Base-by-base conservation (phyloP, 176 grass and related monocot genomes). In the Zoysia pacifica region DNA sequence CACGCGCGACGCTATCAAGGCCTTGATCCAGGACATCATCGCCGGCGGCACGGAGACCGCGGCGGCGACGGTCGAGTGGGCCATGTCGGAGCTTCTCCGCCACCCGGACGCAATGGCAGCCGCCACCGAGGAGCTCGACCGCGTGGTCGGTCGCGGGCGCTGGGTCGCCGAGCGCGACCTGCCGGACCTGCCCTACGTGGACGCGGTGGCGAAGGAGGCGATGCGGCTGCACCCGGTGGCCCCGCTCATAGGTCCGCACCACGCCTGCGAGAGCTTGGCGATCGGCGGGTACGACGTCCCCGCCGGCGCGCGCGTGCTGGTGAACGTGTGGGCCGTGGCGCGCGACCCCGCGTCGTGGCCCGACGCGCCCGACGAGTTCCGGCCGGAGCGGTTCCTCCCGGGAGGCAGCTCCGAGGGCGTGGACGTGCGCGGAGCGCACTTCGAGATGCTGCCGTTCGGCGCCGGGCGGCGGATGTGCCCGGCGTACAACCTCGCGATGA, bases 151-250 rank as follows among this genome's bases (percentile, higher is more conserved):
- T 4, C 58, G 28, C 3, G 19, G n/a, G 0, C 65, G 82, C 8
- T 88, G 88, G 82, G 85, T 88, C 1, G 18, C 65, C 18, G 91
- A 93, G 82, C 8, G 28, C 66, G 91, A 93, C 73, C 68, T 88
- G 13, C 56, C 58, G 28, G 11, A 37, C 6, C 88, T 93, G 48
- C 85, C 85, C 20, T 93, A 90, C 88, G 11, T 90, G 12, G 79
- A 90, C 54, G 88, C 88, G 46, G 86, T 93, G 15, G 45, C 90
- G 0, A 93, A 93, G 79, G 88, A 93, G 61, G 86, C 88, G 11
- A 49, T 93, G 88, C 53, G 85, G 70, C 43, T 93, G 69, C 88
- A 90, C 84, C 91, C 82, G 0, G 85, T 85, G 37, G 88, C 55
- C 35, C 88, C 85, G n/a, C 71, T 93, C 43, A 81, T 93, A 5